Evolutionary conservation across 768 basidiomycete species (phyloP).

Genomic region (Gloeophyllum trabeum): DNA sequence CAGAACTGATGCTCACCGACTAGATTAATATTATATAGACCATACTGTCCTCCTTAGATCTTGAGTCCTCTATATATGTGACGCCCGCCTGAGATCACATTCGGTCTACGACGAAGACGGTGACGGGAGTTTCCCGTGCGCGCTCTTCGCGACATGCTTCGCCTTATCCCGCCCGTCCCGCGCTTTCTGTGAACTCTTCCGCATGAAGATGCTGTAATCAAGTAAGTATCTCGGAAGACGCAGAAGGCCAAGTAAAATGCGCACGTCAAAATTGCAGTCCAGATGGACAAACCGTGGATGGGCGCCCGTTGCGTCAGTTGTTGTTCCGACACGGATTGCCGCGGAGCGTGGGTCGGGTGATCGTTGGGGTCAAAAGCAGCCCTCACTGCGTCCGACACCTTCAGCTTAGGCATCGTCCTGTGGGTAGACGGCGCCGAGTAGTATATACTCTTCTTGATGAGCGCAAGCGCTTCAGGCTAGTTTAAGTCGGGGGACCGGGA

Average conservation of each 20-base stretch:
- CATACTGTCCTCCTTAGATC: too few species aligned
- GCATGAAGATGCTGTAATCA: conserved; percentile 30
- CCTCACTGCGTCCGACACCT: conserved; percentile 28
- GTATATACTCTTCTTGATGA: conserved; percentile 46
- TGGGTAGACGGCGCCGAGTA: conserved; percentile 44
- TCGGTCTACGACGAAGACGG: too few species aligned
- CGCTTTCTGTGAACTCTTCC: conserved; percentile 29
- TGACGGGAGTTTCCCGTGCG: too few species aligned
- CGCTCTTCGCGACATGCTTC: not conserved
- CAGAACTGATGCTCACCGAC: too few species aligned
- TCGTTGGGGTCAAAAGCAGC: conserved; percentile 41
- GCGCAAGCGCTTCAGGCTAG: conserved; percentile 45
- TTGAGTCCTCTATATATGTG: too few species aligned
- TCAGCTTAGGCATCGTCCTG: conserved; percentile 35
- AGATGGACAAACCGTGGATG: conserved; percentile 43
- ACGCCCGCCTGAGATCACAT: too few species aligned
- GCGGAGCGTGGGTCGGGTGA: conserved; percentile 31
- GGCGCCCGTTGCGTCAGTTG: conserved; percentile 30
- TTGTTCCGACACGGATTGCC: conserved; percentile 47
- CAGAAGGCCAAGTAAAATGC: conserved; percentile 5
- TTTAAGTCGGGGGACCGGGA: not conserved
- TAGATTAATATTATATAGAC: too few species aligned
- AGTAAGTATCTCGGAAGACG: not conserved
- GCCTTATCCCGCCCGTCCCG: conserved; percentile 11
- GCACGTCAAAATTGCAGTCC: conserved; percentile 41